A percentile compares a stretch with the other conserved stretches of the same genome.
These are phyloP conservation scores for Diospyros lotus DNA, from an alignment of 148 eudicot genomes.

Conservation along the genomic window DNA sequence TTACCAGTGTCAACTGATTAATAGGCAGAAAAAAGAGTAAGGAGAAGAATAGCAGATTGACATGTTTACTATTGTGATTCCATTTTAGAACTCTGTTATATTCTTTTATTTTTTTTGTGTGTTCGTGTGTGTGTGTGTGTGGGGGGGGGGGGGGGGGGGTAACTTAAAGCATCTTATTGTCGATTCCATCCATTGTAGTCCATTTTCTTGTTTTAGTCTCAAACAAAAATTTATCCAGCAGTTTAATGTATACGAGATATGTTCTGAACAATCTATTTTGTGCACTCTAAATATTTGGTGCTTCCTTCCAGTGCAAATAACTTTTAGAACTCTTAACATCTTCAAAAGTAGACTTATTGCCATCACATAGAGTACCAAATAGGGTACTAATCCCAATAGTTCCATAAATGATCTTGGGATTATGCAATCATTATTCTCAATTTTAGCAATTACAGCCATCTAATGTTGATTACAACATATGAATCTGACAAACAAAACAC, in stretches of 20 bases:
- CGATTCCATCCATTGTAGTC: not conserved
- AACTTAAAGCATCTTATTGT: not conserved
- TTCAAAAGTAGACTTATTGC: not conserved
- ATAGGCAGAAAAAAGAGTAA: not conserved
- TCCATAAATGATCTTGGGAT: not conserved
- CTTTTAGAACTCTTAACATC: not conserved
- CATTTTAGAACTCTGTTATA: not conserved
- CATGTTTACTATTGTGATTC: constrained; percentile 5
- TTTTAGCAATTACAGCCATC: not conserved
- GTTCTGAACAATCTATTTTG: not conserved
- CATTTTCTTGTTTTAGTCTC: not conserved
- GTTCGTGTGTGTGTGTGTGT: too few relatives aligned
- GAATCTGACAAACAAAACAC: not conserved
- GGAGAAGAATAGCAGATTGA: constrained; percentile 11
- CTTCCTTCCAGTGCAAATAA: not conserved
- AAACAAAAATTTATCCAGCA: not conserved
- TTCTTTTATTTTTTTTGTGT: not conserved
- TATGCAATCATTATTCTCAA: not conserved
- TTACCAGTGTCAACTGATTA: constrained; percentile 63
- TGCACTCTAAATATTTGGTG: not conserved
- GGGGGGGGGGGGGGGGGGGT: not conserved
- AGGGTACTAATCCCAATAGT: not conserved
- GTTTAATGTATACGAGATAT: not conserved
- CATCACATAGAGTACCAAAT: not conserved
- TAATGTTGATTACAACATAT: not conserved